phyloP scores from a whole-genome alignment of 2,329 filamentous ascomycete genomes.

The Bipolaris victoriae region DNA sequence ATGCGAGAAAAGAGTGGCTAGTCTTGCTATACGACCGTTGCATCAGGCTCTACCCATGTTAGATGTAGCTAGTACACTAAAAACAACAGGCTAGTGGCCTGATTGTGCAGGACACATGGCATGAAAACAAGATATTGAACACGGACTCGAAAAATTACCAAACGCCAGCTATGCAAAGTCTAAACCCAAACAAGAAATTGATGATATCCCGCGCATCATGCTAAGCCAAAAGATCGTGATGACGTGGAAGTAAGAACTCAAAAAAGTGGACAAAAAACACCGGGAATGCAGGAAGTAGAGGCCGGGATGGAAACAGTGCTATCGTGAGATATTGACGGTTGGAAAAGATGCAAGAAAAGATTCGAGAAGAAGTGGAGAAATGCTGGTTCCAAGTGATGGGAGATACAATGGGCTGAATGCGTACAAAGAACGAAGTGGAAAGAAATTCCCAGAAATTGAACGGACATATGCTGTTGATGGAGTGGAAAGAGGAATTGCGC shows the following conservation, averaged over 20 bases:
- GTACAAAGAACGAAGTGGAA: constrained; percentile 3
- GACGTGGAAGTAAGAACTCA: constrained; percentile 1
- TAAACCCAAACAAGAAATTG: constrained; percentile 5
- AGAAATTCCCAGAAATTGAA: neutral
- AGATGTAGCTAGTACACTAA: constrained; percentile 19
- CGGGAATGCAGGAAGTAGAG: constrained; percentile 3
- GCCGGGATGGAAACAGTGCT: neutral
- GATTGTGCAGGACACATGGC: neutral
- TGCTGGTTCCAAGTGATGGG: constrained; percentile 16
- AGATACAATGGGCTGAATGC: constrained; percentile 15
- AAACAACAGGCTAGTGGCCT: constrained; percentile 11
- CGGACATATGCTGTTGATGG: neutral
- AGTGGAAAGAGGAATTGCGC: neutral
- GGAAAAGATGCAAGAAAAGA: neutral
- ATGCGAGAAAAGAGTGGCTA: constrained; percentile 15
- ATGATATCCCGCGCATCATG: constrained; percentile 7
- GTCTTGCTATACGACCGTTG: constrained; percentile 6
- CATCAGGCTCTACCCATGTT: constrained; percentile 12
- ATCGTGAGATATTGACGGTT: neutral
- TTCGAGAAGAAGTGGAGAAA: constrained; percentile 3
- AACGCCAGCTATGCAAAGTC: constrained; percentile 19
- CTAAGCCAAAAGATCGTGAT: constrained; percentile 7
- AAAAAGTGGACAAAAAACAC: neutral
- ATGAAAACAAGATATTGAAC: constrained; percentile 5
- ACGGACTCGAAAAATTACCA: constrained; percentile 2